Base-by-base conservation (phyloP, 116 monocot genomes). In the Iris pallida region DNA sequence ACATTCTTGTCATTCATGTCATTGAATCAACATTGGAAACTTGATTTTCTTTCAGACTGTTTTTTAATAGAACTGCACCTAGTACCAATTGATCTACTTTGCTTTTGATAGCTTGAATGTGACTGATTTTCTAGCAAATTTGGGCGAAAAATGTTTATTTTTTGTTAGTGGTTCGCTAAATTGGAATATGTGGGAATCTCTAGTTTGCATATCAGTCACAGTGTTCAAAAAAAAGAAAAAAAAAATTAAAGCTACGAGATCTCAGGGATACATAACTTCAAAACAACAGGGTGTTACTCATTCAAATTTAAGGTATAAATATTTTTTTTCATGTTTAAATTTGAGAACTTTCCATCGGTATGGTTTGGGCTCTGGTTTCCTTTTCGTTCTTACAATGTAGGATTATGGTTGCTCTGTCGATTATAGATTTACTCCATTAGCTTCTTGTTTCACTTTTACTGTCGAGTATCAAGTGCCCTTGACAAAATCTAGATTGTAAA, bases 161-260 rank as follows among this genome's bases (percentile, higher is more conserved):
- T 95, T 95, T 82, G 91, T 88, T 16, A 91, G 95, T 6, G 95
- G 91, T 44, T 95, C 94, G 4, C 69, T 94, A 47, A 90, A 88
- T 42, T 62, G 94, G 47, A 94, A 90, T 67, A 94, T 90, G 95
- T 91, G 90, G 91, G 91, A 95, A 68, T 95, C 95, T 58, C 69
- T 95, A n/a, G 80, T 95, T 0, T 95, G 95, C 64, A 88, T 83
- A 68, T 91, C 43, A 91, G 80, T 3, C 69, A 78, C 47, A 77
- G 83, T 63, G 64, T 91, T 47, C 47, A 61, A 44, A 53, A 86
- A 44, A 90, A 83, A 75, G 83, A 61, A 5, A n/a, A n/a, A n/a
- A n/a, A n/a, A n/a, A n/a, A n/a, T n/a, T 79, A 59, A 51, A 88
- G 90, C 68, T 86, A 82, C 72, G 91, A 91, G 68, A 77, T 47